Evolutionary conservation across 345 rosid genomes (phyloP), one percentile per base, ranked within the genome.

Genomic region (Salix caprea): DNA sequence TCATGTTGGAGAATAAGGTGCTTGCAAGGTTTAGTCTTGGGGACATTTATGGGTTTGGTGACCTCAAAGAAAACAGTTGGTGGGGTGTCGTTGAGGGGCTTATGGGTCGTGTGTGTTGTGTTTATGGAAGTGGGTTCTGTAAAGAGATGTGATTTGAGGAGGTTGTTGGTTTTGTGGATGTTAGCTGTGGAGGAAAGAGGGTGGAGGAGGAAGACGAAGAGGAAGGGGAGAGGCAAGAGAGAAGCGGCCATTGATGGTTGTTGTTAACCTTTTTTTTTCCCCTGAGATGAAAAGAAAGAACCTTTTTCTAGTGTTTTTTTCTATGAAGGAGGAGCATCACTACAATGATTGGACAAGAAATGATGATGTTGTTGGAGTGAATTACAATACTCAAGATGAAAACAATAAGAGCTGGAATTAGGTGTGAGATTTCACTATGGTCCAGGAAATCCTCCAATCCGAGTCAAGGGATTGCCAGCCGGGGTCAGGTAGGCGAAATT

Each of bases 21-120:
- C 0, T 87, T 80, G 84, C 94, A 94, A 1, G 93, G 92, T 28
- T 77, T 70, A 23, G 85, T 73, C 7, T 74, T 80, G 69, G 89
- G 82, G 61, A 81, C 61, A 1, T 76, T 61, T 65, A 84, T 86
- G 62, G 97, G 97, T 80, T 79, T 87, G 71, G 89, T 86, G 6
- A 94, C 99, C 74, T 94, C 99, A 76, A 94, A 94, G 89, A 65
- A 94, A 54, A 79, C 85, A 36, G 89, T 87, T 4, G 92, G 95
- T 7, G 87, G 76, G 37, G 89, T 61, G 73, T 64, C 70, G 64
- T 74, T 77, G 65, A 65, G 70, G 21, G 67, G 30, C 5, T 21
- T 61, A 28, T 1, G 4, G 15, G 19, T 11, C 46, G 21, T 1
- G 0, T 18, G 48, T 6, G 50, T 26, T 9, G 50, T 3, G 24